These are phyloP conservation scores for Fraxinus sp. DNA, from an alignment of 305 asterid species.

Conservation along the genomic window DNA sequence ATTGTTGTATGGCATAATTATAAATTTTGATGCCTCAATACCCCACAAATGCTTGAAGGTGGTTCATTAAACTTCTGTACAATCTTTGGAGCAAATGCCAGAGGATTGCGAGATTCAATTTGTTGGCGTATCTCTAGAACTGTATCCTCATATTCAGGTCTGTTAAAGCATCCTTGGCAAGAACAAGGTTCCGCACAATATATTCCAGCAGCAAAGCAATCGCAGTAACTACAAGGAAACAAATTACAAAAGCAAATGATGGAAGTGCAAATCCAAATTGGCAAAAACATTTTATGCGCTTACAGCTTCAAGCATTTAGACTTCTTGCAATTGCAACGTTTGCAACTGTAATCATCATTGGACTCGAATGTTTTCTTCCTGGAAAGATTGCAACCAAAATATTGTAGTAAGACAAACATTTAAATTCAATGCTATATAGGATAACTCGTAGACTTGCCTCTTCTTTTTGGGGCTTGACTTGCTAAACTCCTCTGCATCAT, in stretches of 20 bases:
- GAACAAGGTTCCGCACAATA: constrained; percentile 73
- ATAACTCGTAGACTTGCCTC: constrained; percentile 48
- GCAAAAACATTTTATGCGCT: constrained; percentile 29
- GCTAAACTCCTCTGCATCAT: constrained; percentile 30
- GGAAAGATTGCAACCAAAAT: constrained; percentile 28
- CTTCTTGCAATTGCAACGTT: constrained; percentile 81
- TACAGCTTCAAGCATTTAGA: constrained; percentile 84
- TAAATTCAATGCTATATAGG: constrained; percentile 6
- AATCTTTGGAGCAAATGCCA: constrained; percentile 72
- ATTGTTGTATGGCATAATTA: constrained; percentile 11
- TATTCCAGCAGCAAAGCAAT: constrained; percentile 81
- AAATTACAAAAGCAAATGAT: constrained; percentile 19
- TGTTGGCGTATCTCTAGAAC: constrained; percentile 56
- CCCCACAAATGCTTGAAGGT: constrained; percentile 43
- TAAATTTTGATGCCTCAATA: constrained; percentile 28
- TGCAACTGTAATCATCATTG: constrained; percentile 51
- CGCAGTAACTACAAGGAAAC: constrained; percentile 63
- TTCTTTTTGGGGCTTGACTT: constrained; percentile 50
- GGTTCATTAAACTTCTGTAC: constrained; percentile 35
- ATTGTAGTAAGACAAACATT: constrained; percentile 17
- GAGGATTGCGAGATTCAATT: constrained; percentile 70
- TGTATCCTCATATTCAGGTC: constrained; percentile 59
- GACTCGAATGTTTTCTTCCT: constrained; percentile 51
- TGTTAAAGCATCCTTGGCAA: constrained; percentile 73
- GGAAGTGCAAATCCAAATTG: constrained; percentile 18